Evolutionary conservation across 148 eudicot species (phyloP).

Genomic region (Vaccinium vitisidaea): DNA sequence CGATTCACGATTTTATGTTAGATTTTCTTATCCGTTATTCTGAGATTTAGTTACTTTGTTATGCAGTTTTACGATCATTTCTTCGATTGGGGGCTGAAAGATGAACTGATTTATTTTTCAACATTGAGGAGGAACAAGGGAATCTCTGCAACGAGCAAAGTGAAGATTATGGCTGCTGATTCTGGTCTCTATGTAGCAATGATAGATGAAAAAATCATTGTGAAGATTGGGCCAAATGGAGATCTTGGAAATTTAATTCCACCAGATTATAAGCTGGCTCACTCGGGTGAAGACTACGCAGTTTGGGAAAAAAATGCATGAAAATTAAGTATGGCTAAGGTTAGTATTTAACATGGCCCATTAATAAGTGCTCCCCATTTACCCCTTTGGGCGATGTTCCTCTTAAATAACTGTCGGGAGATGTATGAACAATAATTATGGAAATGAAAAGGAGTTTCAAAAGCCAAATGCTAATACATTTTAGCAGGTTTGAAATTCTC

Average conservation of each 20-base stretch:
- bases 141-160: constrained; percentile 39
- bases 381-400: neutral
- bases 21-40: neutral
- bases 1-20: neutral
- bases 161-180: constrained; percentile 55
- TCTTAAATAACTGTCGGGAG: neutral
- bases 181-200: constrained; percentile 55
- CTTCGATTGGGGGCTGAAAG: constrained; percentile 60
- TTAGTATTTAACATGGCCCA: neutral
- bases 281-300: constrained; percentile 43
- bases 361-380: neutral
- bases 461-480: too few relatives aligned
- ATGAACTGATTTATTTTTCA: constrained; percentile 37
- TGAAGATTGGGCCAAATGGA: constrained; percentile 48
- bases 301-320: constrained; percentile 42
- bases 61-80: constrained; percentile 65
- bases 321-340: too few relatives aligned
- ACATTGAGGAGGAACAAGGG: constrained; percentile 43
- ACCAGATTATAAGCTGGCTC: constrained; percentile 36
- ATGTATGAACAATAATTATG: neutral
- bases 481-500: too few relatives aligned
- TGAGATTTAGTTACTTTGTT: neutral
- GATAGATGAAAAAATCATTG: constrained; percentile 44
- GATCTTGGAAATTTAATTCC: constrained; percentile 53
- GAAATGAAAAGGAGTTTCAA: neutral